Evolutionary conservation across 768 basidiomycete genomes (phyloP), one percentile per base, ranked within the genome.

Genomic region (Astraeus odoratus): DNA sequence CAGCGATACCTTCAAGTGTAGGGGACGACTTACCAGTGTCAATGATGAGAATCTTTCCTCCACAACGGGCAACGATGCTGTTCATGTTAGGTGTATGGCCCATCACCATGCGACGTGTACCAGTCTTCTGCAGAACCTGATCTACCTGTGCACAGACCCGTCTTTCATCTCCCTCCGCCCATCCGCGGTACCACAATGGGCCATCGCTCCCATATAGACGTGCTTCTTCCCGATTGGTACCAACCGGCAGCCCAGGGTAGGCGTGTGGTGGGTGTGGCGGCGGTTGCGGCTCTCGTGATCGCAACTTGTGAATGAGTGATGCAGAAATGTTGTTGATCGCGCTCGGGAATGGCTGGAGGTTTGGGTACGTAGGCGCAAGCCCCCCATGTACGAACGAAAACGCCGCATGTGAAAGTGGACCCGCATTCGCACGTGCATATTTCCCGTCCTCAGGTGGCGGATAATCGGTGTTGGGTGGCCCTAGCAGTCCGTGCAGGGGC

Each of bases 311-410:
- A 19, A 99, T 68, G 24, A 99, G 71, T 0, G 80, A 77, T 5
- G 68, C 63, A 2, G 84, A 83, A 27, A 98, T 57, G 4, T 72
- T 69, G 59, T 98, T 99, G 53, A 97, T 92, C 22, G 72, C 70
- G 16, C 80, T 73, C 5, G 95, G 90, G 66, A 91, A 96, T 0
- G 94, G 93, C 6, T 76, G 69, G 4, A 95, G 72, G 50, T 80
- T 71, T 6, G 73, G 70, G 53, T 90, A 95, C 1, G 78, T 74
- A 6, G 89, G 84, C 3, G 86, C 78, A 31, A 97, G 72, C 0
- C 94, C 94, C 16, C 94, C 95, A 50, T 98, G 96, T 2, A 95
- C 87, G 63, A 97, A 97, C 1, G 92, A 90, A 23, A 93, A 67
- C 1, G 92, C 89, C 0, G 86, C 75, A 60, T 85, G 86, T 0